Percentiles rank a stretch among this genome's conserved stretches.
These are phyloP conservation scores for Buddleja alternifolia DNA, from an alignment of 257 asterid genomes.

Conservation along the genomic window DNA sequence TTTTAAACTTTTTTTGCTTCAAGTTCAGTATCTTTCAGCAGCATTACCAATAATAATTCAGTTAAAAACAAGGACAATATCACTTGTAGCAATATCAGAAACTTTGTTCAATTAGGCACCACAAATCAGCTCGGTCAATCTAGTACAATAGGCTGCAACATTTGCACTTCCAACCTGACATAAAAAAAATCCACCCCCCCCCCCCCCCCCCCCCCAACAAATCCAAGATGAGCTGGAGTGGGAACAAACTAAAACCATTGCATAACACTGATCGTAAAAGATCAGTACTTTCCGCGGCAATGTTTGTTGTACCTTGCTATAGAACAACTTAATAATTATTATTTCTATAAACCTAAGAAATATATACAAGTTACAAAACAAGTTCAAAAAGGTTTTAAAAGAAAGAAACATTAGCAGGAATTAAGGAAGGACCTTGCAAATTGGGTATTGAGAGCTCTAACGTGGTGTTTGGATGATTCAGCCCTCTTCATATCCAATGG, in stretches of 20 bases:
- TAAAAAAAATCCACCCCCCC: neutral
- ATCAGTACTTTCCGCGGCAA: neutral
- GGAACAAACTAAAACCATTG: conserved; percentile 2
- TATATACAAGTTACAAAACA: neutral
- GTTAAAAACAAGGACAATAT: neutral
- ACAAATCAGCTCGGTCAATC: conserved; percentile 1
- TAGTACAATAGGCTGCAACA: conserved; percentile 9
- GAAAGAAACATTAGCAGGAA: conserved; percentile 9
- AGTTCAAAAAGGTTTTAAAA: neutral
- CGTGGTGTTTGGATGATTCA: conserved; percentile 87
- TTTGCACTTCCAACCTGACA: conserved; percentile 9
- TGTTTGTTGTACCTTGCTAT: conserved; percentile 1
- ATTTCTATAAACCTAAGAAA: neutral
- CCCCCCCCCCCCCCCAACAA: too few relatives aligned
- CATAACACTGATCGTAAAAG: neutral
- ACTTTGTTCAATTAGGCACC: neutral
- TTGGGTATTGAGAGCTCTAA: conserved; percentile 92
- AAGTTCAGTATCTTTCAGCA: neutral
- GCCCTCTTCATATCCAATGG: conserved; percentile 76
- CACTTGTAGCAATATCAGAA: neutral
- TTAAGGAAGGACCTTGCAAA: conserved; percentile 83
- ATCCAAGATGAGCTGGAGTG: neutral
- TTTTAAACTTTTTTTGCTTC: neutral
- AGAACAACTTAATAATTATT: neutral
- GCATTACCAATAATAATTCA: neutral